A percentile compares a stretch with the other conserved stretches of the same genome.
These are phyloP conservation scores for Arxiozyma slooffiae DNA, from an alignment of 1,139 yeast genomes.

Conservation along the genomic window DNA sequence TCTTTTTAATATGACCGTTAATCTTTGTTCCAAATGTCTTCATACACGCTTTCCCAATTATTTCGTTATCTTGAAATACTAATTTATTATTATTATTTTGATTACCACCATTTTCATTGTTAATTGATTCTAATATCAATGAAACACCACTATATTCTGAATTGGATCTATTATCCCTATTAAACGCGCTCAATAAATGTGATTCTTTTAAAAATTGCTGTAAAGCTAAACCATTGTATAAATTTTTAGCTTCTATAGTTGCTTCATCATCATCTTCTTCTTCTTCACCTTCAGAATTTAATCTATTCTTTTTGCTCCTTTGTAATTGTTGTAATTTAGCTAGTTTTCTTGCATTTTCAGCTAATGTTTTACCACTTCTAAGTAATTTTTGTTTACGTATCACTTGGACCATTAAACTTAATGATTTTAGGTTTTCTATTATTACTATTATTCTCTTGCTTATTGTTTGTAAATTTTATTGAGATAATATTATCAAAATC, in stretches of 20 bases:
- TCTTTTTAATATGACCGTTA: slow-evolving; percentile 36
- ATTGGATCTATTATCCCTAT: slow-evolving; percentile 7
- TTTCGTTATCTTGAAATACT: slow-evolving; percentile 43
- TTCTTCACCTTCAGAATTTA: slow-evolving; percentile 26
- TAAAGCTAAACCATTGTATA: slow-evolving; percentile 72
- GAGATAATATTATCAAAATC: slow-evolving; percentile 4
- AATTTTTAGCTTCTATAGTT: slow-evolving; percentile 35
- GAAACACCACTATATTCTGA: slow-evolving; percentile 63
- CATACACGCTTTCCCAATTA: slow-evolving; percentile 71
- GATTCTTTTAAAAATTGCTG: slow-evolving; percentile 80
- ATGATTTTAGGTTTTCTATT: slow-evolving; percentile 36
- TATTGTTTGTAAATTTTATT: background rate
- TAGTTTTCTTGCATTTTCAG: slow-evolving; percentile 7
- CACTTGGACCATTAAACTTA: slow-evolving; percentile 32
- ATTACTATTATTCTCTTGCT: background rate
- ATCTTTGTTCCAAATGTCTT: slow-evolving; percentile 62
- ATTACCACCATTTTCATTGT: slow-evolving; percentile 7
- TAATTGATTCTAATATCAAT: slow-evolving; percentile 52
- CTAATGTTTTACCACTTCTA: slow-evolving; percentile 32
- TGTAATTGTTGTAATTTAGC: background rate
- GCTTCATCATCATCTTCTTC: too few species aligned
- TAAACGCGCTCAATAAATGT: slow-evolving; percentile 61
- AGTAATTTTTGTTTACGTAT: slow-evolving; percentile 35
- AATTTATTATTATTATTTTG: slow-evolving; percentile 9
- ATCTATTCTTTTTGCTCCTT: slow-evolving; percentile 4